These are phyloP conservation scores for Paramyrothecium sp. DNA, from an alignment of 2,329 filamentous ascomycete species.

Conservation along the genomic window DNA sequence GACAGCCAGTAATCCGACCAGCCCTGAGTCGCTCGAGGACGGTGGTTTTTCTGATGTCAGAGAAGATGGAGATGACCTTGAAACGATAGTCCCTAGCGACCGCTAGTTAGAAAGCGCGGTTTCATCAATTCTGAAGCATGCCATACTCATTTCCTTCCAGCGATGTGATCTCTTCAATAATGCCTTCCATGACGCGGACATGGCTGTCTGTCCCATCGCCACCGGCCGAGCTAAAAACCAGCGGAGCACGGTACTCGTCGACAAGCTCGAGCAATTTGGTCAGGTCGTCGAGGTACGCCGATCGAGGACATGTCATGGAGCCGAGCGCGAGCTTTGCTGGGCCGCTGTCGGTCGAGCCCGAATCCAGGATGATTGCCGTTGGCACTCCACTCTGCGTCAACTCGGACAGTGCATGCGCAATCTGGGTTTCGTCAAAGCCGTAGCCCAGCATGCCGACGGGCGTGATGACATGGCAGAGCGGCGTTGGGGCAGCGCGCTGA, in stretches of 20 bases:
- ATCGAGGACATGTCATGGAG: conserved; percentile 34
- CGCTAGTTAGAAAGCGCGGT: neutral
- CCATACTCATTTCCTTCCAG: conserved; percentile 14
- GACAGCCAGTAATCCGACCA: conserved; percentile 33
- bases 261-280: conserved; percentile 32
- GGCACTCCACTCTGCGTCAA: conserved; percentile 25
- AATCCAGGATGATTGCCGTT: conserved; percentile 32
- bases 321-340: conserved; percentile 41
- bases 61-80: conserved; percentile 35
- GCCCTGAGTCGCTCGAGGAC: conserved; percentile 26
- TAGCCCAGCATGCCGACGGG: conserved; percentile 50
- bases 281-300: conserved; percentile 41
- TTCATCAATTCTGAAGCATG: neutral
- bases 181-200: conserved; percentile 35
- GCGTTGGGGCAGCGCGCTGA: too few species aligned
- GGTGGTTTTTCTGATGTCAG: conserved; percentile 31
- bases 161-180: conserved; percentile 34
- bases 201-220: conserved; percentile 46
- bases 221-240: conserved; percentile 44
- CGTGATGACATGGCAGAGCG: conserved; percentile 39
- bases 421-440: conserved; percentile 36
- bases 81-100: conserved; percentile 15
- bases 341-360: conserved; percentile 32
- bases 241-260: conserved; percentile 28
- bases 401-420: conserved; percentile 15